These are phyloP conservation scores for Yarrowia yakushimensis DNA, from an alignment of 805 yeast genomes.

Conservation along the genomic window DNA sequence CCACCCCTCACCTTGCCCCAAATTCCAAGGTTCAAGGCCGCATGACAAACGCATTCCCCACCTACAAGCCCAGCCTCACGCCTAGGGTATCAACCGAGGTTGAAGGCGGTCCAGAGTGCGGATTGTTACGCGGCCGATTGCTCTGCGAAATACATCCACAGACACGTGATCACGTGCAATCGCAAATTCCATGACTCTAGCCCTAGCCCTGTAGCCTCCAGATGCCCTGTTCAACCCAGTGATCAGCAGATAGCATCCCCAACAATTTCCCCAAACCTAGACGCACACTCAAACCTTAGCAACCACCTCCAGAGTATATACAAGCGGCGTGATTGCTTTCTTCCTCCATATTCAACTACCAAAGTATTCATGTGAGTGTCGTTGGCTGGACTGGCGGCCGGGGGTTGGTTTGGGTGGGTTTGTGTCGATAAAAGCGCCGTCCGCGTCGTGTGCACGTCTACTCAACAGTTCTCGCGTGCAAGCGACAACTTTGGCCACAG, in stretches of 20 bases:
- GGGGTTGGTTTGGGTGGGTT: background rate
- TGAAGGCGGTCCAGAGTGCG: too few relatives aligned
- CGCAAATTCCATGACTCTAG: too few relatives aligned
- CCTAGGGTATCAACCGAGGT: background rate
- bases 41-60: constrained; percentile 19
- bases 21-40: background rate
- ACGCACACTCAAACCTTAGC: background rate
- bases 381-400: too few relatives aligned
- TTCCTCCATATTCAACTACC: background rate
- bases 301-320: constrained; percentile 16
- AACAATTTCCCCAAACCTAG: constrained; percentile 22
- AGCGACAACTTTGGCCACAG: too few relatives aligned
- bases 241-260: constrained; percentile 24
- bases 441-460: too few relatives aligned
- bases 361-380: background rate
- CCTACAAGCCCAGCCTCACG: constrained; percentile 24
- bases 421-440: too few relatives aligned
- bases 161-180: too few relatives aligned
- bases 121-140: too few relatives aligned
- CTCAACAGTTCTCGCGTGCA: background rate
- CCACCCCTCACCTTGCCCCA: constrained; percentile 23
- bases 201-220: background rate
- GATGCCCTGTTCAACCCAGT: background rate
- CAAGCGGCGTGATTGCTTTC: background rate
- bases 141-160: too few relatives aligned